Percentiles rank a stretch among this genome's conserved stretches.
phyloP scores from a whole-genome alignment of 441 rosid species.

The Gossypium schwendimanii region DNA sequence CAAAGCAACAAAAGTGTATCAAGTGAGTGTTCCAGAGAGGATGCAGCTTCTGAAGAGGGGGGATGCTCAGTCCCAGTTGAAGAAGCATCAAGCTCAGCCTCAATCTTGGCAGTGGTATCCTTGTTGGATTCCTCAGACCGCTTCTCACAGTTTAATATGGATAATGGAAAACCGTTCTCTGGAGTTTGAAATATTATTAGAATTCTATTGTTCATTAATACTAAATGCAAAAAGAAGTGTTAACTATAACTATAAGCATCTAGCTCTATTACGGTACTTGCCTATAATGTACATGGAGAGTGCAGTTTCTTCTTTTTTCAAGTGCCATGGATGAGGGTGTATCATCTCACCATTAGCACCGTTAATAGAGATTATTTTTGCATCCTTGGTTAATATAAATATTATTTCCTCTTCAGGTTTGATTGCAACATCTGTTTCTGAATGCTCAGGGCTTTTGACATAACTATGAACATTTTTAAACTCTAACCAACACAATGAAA shows the following conservation, averaged over 20 bases:
- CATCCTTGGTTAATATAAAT: slow-evolving; percentile 46
- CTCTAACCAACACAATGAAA: slow-evolving; percentile 41
- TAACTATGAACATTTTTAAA: slow-evolving; percentile 19
- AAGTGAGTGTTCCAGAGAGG: slow-evolving; percentile 19
- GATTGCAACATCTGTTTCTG: slow-evolving; percentile 24
- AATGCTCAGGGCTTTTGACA: slow-evolving; percentile 29
- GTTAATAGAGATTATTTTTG: slow-evolving; percentile 34
- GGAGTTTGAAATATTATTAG: slow-evolving; percentile 14
- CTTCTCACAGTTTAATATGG: slow-evolving; percentile 22
- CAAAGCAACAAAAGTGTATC: slow-evolving; percentile 48
- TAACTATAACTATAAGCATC: not conserved
- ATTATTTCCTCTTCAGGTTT: slow-evolving; percentile 33
- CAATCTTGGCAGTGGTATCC: slow-evolving; percentile 19
- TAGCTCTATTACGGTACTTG: slow-evolving; percentile 26
- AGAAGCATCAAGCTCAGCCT: slow-evolving; percentile 21
- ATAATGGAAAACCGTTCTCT: slow-evolving; percentile 27
- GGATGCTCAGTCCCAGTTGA: slow-evolving; percentile 20
- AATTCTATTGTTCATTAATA: slow-evolving; percentile 13
- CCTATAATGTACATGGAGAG: slow-evolving; percentile 60
- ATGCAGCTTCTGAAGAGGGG: slow-evolving; percentile 22
- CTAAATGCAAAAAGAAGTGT: not conserved
- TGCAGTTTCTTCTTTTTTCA: slow-evolving; percentile 41
- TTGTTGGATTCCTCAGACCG: slow-evolving; percentile 22
- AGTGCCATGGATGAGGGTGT: slow-evolving; percentile 36
- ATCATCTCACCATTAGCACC: slow-evolving; percentile 32